Evolutionary conservation across 352 stramenopile species (phyloP).

Genomic region (Elongisporangium prolatum): DNA sequence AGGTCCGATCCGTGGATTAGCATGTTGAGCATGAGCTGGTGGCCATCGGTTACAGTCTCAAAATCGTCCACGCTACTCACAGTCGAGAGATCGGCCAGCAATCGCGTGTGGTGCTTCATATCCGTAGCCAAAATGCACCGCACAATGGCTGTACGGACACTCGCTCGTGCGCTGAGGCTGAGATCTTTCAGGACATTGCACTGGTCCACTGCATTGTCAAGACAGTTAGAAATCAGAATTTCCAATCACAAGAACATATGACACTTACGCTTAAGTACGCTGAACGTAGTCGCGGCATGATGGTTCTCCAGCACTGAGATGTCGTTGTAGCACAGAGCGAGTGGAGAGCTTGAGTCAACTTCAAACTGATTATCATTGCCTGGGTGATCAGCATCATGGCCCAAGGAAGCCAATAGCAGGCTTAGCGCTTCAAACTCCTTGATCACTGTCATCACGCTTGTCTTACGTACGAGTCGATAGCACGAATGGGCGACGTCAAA

Average conservation of each 20-base stretch:
- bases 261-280: constrained; percentile 45
- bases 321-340: constrained; percentile 89
- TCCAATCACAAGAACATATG: neutral
- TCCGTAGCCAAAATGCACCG: constrained; percentile 76
- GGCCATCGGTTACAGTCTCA: constrained; percentile 49
- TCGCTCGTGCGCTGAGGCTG: constrained; percentile 34
- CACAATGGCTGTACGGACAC: constrained; percentile 56
- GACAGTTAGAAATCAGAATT: constrained; percentile 2
- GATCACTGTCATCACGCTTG: constrained; percentile 51
- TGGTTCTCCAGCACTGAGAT: constrained; percentile 88
- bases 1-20: constrained; percentile 81
- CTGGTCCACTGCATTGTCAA: constrained; percentile 20
- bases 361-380: constrained; percentile 90
- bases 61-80: constrained; percentile 46
- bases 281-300: constrained; percentile 75
- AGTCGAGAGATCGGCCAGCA: constrained; percentile 45
- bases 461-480: constrained; percentile 57
- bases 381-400: constrained; percentile 86
- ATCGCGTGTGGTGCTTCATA: constrained; percentile 80
- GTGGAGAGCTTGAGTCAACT: constrained; percentile 62
- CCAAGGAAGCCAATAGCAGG: constrained; percentile 73
- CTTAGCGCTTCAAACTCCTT: constrained; percentile 74
- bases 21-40: constrained; percentile 78
- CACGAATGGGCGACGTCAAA: constrained; percentile 71
- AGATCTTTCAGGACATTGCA: constrained; percentile 62